Evolutionary conservation across 768 basidiomycete genomes (phyloP).

Genomic region (Flagelloscypha sp.): DNA sequence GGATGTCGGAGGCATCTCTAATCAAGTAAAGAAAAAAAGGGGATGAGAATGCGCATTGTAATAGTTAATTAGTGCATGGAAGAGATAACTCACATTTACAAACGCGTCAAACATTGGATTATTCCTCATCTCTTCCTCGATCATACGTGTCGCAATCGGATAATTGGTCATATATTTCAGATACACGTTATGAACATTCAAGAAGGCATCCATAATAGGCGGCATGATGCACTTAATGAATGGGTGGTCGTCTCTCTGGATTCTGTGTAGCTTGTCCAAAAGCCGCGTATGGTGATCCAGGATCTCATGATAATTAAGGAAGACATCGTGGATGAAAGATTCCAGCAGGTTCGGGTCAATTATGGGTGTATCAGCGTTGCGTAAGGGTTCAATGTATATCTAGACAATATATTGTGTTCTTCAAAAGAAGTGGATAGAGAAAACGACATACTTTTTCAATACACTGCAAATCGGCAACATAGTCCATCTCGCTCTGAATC

Average conservation of each 20-base stretch:
- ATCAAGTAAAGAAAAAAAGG: slow-evolving; percentile 1
- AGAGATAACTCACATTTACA: slow-evolving; percentile 46
- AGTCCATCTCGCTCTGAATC: slow-evolving; percentile 66
- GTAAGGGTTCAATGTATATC: slow-evolving; percentile 55
- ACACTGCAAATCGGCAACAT: slow-evolving; percentile 57
- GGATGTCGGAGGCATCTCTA: slow-evolving; percentile 46
- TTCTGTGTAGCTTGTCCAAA: slow-evolving; percentile 51
- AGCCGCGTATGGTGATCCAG: slow-evolving; percentile 45
- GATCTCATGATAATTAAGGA: slow-evolving; percentile 56
- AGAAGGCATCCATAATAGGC: slow-evolving; percentile 53
- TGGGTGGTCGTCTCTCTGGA: slow-evolving; percentile 58
- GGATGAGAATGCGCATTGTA: slow-evolving; percentile 29
- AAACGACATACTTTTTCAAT: slow-evolving; percentile 47
- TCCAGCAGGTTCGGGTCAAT: slow-evolving; percentile 45
- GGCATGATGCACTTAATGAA: slow-evolving; percentile 52
- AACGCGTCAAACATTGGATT: slow-evolving; percentile 53
- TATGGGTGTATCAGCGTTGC: slow-evolving; percentile 44
- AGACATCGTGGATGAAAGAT: slow-evolving; percentile 53
- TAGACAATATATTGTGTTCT: slow-evolving; percentile 16
- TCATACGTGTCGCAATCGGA: slow-evolving; percentile 54
- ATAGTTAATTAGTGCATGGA: too few species aligned
- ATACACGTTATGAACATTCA: slow-evolving; percentile 63
- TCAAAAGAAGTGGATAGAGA: not conserved
- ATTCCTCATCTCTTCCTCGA: slow-evolving; percentile 54
- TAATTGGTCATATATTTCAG: slow-evolving; percentile 59